Evolutionary conservation across 495 filamentous ascomycete genomes (phyloP), one percentile per base, ranked within the genome.

Genomic region (Pyrenula aspistea): DNA sequence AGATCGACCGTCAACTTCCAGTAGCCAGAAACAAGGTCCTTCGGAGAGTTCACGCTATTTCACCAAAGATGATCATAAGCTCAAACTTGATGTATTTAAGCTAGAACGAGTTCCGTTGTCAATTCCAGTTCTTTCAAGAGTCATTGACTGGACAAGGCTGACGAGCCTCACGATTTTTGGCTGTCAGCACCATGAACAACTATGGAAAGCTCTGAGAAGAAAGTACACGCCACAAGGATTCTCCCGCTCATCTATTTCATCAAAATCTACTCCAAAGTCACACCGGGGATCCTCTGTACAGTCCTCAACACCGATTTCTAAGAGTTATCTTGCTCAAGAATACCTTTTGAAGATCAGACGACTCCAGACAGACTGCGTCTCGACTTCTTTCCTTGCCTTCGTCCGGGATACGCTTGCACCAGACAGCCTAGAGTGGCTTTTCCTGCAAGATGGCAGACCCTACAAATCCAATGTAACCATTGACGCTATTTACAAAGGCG

Each of bases 401-500:
- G 78, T 96, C 54, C 89, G 86, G 57, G 88, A 95, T 59, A 84
- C 89, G 0, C 78, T 96, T 24, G 86, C 84, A 23, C 92, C 92
- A 1, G 88, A 97, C 65, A 86, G 82, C 1, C 71, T 97, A 10
- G 88, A 97, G 68, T 84, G 86, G 21, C 70, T 96, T 19, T 92
- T 91, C 64, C 67, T 97, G 53, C 89, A 94, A 68, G 89, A 96
- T 60, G 77, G 80, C 4, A 76, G 73, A 22, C 70, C 68, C 10
- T 76, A 81, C 56, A 64, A 75, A 19, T 80, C 79, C 0, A 67
- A 71, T 15, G 83, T 95, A 2, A 75, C 82, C 2, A 77, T 93
- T 51, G 84, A 90, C 48, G 72, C 78, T 4, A 88, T 97, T 60
- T 92, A 87, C 71, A 79, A 80, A 51, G 83, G 85, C 19, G 78